phyloP scores from a whole-genome alignment of 371 early-diverging fungal species.

The Smittium mucronatum region DNA sequence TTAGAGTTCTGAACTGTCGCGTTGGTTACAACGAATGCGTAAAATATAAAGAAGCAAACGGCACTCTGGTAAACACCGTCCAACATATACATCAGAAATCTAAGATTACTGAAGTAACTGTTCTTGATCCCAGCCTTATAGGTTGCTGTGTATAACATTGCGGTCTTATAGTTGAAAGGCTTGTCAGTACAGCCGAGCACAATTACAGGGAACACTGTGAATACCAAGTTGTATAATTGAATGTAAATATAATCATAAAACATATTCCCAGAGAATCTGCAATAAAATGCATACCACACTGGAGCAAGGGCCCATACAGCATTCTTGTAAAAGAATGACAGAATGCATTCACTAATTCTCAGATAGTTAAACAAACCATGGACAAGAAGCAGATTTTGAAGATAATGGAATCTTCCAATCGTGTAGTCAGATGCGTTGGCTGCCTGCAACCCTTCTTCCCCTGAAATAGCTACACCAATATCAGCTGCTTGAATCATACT shows the following conservation, averaged over 20 bases:
- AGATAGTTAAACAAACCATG: slow-evolving; percentile 85
- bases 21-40: slow-evolving; percentile 36
- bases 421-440: slow-evolving; percentile 84
- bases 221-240: slow-evolving; percentile 66
- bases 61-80: slow-evolving; percentile 83
- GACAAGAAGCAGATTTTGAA: slow-evolving; percentile 62
- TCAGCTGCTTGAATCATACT: slow-evolving; percentile 90
- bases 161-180: slow-evolving; percentile 24
- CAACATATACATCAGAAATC: slow-evolving; percentile 68
- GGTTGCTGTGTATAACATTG: slow-evolving; percentile 50
- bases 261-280: slow-evolving; percentile 63
- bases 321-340: slow-evolving; percentile 90
- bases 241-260: slow-evolving; percentile 80
- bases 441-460: slow-evolving; percentile 85
- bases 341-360: slow-evolving; percentile 76
- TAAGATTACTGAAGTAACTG: slow-evolving; percentile 60
- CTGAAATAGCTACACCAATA: slow-evolving; percentile 88
- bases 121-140: slow-evolving; percentile 76
- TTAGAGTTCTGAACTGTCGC: slow-evolving; percentile 17
- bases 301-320: slow-evolving; percentile 71
- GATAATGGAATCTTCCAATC: slow-evolving; percentile 83
- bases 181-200: slow-evolving; percentile 39
- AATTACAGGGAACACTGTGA: slow-evolving; percentile 58
- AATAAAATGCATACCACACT: slow-evolving; percentile 76
- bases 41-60: slow-evolving; percentile 68